Conservation (phyloP, 371 early-diverging fungal species). For the Mortierella sp. region DNA sequence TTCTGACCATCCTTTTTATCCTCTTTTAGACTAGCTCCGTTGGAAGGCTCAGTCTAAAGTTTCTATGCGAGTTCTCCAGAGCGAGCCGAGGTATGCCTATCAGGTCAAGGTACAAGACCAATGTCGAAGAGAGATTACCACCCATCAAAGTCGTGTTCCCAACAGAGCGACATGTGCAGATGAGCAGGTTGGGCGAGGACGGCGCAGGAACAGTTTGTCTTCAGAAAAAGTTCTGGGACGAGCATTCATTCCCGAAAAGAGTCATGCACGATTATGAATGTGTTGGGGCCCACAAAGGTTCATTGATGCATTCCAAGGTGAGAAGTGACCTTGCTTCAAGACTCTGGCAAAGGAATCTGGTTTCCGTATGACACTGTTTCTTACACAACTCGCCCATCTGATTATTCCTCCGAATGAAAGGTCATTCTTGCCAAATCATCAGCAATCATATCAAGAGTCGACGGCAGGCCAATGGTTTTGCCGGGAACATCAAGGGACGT, state of each 20-base stretch:
- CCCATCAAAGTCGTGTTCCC: conserved; percentile 44
- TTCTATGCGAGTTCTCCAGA: conserved; percentile 20
- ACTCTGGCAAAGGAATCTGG: no score
- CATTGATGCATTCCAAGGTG: conserved; percentile 49
- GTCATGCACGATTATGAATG: conserved; percentile 41
- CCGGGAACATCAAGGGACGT: no score
- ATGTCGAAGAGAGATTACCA: conserved; percentile 21
- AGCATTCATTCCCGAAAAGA: conserved; percentile 14
- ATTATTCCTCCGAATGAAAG: neutral
- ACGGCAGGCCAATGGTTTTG: no score
- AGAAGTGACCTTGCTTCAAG: neutral
- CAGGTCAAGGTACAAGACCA: conserved; percentile 4
- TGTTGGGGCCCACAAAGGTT: conserved; percentile 16
- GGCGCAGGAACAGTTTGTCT: conserved; percentile 33
- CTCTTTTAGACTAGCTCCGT: conserved; percentile 27
- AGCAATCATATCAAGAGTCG: no score
- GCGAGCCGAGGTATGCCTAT: conserved; percentile 14
- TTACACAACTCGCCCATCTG: no score
- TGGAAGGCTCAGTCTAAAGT: conserved; percentile 16
- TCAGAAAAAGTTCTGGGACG: conserved; percentile 21
- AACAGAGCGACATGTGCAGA: conserved; percentile 23
- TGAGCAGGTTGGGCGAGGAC: conserved; percentile 16
- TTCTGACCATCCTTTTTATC: neutral
- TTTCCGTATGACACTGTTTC: no score
- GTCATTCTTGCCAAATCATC: conserved; percentile 19